These are phyloP conservation scores for Tagetes erecta DNA, from an alignment of 129 eudicot species.

Conservation along the genomic window DNA sequence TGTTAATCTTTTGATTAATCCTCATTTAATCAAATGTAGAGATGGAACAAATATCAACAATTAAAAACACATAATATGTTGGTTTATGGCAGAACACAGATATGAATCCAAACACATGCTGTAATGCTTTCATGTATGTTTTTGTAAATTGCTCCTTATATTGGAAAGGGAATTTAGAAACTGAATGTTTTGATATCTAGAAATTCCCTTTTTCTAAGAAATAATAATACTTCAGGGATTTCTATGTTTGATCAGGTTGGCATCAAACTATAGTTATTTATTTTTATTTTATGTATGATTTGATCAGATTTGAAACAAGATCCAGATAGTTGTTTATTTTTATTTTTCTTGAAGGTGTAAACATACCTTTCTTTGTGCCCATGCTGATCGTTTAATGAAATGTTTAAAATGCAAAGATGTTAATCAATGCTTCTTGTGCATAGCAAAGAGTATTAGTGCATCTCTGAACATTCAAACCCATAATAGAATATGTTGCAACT, in stretches of 20 bases:
- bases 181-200: not conserved
- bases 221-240: not conserved
- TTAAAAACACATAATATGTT: too few species aligned
- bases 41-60: too few species aligned
- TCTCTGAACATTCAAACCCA: not conserved
- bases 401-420: not conserved
- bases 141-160: not conserved
- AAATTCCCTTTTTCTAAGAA: not conserved
- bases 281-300: too few species aligned
- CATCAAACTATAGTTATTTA: too few species aligned
- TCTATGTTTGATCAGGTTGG: not conserved
- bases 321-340: too few species aligned
- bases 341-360: not conserved
- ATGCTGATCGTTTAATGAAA: not conserved
- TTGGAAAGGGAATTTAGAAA: not conserved
- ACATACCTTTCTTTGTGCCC: not conserved
- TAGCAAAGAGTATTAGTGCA: not conserved
- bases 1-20: too few species aligned
- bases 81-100: too few species aligned
- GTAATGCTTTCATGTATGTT: too few species aligned
- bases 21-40: too few species aligned
- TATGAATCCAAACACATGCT: too few species aligned
- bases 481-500: not conserved
- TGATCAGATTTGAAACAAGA: too few species aligned
- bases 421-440: not conserved